These are phyloP conservation scores for Plectosphaerella sp. DNA, from an alignment of 2,329 filamentous ascomycete species.

Conservation along the genomic window DNA sequence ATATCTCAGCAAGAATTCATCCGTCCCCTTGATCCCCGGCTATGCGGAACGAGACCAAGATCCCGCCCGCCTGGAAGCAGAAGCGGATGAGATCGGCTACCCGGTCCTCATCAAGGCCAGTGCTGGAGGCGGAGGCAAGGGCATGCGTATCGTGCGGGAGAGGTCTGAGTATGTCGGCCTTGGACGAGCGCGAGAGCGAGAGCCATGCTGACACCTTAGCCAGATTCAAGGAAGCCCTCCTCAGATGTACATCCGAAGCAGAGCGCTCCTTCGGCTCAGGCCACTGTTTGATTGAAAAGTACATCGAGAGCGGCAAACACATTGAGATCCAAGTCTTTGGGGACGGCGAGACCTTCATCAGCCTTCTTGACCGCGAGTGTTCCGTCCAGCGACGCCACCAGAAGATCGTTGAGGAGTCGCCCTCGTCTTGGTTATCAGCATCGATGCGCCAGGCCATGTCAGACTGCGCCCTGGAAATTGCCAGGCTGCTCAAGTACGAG, in stretches of 20 bases:
- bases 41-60: neutral
- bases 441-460: neutral
- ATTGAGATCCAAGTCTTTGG: slow-evolving; percentile 42
- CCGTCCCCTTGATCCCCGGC: neutral
- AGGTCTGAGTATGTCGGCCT: slow-evolving; percentile 11
- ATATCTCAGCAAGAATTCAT: neutral
- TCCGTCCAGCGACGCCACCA: slow-evolving; percentile 40
- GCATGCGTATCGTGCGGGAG: slow-evolving; percentile 21
- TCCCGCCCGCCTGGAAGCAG: neutral
- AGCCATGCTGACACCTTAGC: slow-evolving; percentile 1
- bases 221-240: neutral
- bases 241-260: slow-evolving; percentile 25
- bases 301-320: slow-evolving; percentile 30
- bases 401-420: slow-evolving; percentile 39
- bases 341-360: slow-evolving; percentile 28
- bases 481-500: slow-evolving; percentile 23
- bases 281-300: slow-evolving; percentile 31
- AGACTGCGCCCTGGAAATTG: slow-evolving; percentile 13
- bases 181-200: neutral
- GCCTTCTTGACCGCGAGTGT: slow-evolving; percentile 38
- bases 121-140: slow-evolving; percentile 37
- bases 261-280: slow-evolving; percentile 29
- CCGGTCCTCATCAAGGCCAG: slow-evolving; percentile 39
- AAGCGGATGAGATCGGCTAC: slow-evolving; percentile 12
- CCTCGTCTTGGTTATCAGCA: slow-evolving; percentile 12